A percentile compares a stretch with the other conserved stretches of the same genome.
These are phyloP conservation scores for Cytidiella melzeri DNA, from an alignment of 768 basidiomycete species.

Conservation along the genomic window DNA sequence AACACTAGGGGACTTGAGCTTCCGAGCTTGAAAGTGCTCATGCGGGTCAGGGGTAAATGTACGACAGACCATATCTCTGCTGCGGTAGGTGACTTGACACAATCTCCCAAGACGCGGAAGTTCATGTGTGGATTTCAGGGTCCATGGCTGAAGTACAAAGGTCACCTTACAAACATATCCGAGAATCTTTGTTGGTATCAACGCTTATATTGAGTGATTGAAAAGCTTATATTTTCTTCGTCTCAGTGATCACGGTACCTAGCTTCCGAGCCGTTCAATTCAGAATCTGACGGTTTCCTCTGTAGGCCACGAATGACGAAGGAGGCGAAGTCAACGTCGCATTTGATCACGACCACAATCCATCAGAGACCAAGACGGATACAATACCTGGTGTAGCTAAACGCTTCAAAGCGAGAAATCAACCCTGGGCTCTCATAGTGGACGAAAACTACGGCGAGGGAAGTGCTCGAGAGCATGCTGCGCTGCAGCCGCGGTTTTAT, in stretches of 20 bases:
- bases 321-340: constrained; percentile 90
- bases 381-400: constrained; percentile 92
- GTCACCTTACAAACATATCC: constrained; percentile 92
- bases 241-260: constrained; percentile 72
- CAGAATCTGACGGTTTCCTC: neutral
- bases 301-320: constrained; percentile 88
- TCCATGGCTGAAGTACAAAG: constrained; percentile 98
- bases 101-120: neutral
- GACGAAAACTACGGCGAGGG: constrained; percentile 99
- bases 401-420: constrained; percentile 71
- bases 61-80: constrained; percentile 99
- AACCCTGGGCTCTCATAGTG: constrained; percentile 92
- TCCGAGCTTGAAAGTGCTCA: constrained; percentile 73
- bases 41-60: constrained; percentile 96
- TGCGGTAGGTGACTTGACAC: constrained; percentile 51
- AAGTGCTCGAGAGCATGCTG: constrained; percentile 95
- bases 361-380: constrained; percentile 43
- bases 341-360: constrained; percentile 61
- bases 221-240: neutral
- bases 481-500: constrained; percentile 93
- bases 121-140: constrained; percentile 43
- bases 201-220: neutral
- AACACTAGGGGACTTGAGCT: constrained; percentile 62
- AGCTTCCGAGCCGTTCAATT: constrained; percentile 9
- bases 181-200: constrained; percentile 78